Base-by-base conservation (phyloP, 352 stramenopile species). In the Phytophthora cajani region DNA sequence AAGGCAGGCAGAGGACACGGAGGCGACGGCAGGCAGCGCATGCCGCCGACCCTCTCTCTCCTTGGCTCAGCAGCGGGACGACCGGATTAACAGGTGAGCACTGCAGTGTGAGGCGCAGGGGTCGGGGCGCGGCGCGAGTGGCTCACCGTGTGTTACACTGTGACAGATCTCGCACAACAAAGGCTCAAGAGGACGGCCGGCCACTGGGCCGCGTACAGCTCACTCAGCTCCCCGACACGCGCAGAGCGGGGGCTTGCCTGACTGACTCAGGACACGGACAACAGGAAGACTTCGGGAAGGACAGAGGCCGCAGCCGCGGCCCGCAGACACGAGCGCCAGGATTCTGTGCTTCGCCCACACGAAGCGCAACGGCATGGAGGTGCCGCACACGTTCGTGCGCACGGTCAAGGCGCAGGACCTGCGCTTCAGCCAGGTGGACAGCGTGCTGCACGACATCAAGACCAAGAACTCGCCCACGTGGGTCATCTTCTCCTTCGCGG, bases 321-420 rank as follows among this genome's bases (percentile, higher is more conserved):
- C 58, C 51, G 19, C 58, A 60, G 32, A 73, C 56, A 67, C 59
- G 14, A 51, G 57, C 27, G 58, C 51, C 74, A 81, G 62, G 59
- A 81, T 81, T 79, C 60, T 81, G 71, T 81, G 74, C 64, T 76
- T 81, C 57, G 53, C 67, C 52, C 67, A 81, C 53, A 68, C 62
- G 19, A 81, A 78, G 67, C 74, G 74, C 44, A 79, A 78, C 71
- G 74, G 72, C 52, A 88, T 80, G 74, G 72, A 89, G 57, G 74
- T 91, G 68, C 83, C 84, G 61, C 84, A 90, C 74, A 95, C 88
- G 58, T 95, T 93, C 62, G 88, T 95, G 72, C 82, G 86, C 60
- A 92, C 83, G 14, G 88, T 95, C 54, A 93, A 93, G 68, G 84
- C 88, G 49, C 80, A 92, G 62, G 88, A 91, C 65, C 69, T 95